Evolutionary conservation across 345 rosid genomes (phyloP).

Genomic region (thale cress (Arabidopsis thaliana)): TAIR10.1 NC_003074.8:8334501-8335000

Average conservation of each 20-base stretch:
- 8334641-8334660: constrained; percentile 96
- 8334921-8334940: constrained; percentile 86
- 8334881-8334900: constrained; percentile 91
- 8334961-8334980: neutral
- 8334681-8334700: constrained; percentile 99
- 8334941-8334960: constrained; percentile 65
- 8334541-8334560: constrained; percentile 94
- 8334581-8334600: constrained; percentile 96
- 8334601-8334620: constrained; percentile 97
- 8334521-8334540: constrained; percentile 98
- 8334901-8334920: constrained; percentile 86
- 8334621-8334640: constrained; percentile 99
- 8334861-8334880: constrained; percentile 91
- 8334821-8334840: constrained; percentile 86
- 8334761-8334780: constrained; percentile 94
- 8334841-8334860: constrained; percentile 79
- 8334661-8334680: constrained; percentile 96
- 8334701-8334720: constrained; percentile 99
- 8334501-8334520: constrained; percentile 98
- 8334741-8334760: constrained; percentile 92
- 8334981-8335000: neutral
- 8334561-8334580: constrained; percentile 99
- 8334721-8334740: constrained; percentile 97
- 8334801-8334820: constrained; percentile 98
- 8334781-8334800: constrained; percentile 89